A percentile compares a stretch with the other conserved stretches of the same genome.
Evolutionary conservation across 306 rosid species (phyloP).

Genomic region (Cyamopsis tetragonoloba): DNA sequence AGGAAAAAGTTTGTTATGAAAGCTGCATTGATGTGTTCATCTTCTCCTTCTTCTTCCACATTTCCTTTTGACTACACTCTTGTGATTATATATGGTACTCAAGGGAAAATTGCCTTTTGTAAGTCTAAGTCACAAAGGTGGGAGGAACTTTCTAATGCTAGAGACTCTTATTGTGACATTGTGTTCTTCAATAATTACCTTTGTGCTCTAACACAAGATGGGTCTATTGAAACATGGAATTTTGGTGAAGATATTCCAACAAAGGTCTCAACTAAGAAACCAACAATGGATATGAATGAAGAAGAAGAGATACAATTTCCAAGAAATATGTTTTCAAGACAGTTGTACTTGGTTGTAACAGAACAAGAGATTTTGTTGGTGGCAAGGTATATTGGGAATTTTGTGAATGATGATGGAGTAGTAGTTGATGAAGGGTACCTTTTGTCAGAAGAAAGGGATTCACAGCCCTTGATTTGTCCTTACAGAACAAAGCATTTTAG

Average conservation of each 20-base stretch:
- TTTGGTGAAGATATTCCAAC: not conserved
- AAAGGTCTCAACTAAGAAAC: not conserved
- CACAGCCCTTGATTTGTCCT: not conserved
- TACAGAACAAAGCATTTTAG: slow-evolving; percentile 9
- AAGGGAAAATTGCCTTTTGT: not conserved
- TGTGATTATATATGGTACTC: not conserved
- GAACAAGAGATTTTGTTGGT: not conserved
- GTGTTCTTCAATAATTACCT: slow-evolving; percentile 6
- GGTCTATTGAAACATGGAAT: slow-evolving; percentile 8
- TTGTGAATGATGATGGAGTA: not conserved
- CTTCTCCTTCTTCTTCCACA: too few species aligned
- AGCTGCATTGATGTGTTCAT: not conserved
- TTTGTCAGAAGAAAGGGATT: not conserved
- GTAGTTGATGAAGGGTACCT: not conserved
- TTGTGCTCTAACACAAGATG: not conserved
- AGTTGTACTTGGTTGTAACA: not conserved
- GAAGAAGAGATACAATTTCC: not conserved
- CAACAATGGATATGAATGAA: not conserved
- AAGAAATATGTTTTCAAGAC: not conserved
- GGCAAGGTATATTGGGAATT: slow-evolving; percentile 9
- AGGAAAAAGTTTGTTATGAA: not conserved
- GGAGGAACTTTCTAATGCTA: not conserved
- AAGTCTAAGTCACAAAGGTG: not conserved
- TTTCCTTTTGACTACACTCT: not conserved
- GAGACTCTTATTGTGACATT: not conserved